Conservation (phyloP, 2,329 filamentous ascomycete species). For the Ascochyta clinopodiicola region DNA sequence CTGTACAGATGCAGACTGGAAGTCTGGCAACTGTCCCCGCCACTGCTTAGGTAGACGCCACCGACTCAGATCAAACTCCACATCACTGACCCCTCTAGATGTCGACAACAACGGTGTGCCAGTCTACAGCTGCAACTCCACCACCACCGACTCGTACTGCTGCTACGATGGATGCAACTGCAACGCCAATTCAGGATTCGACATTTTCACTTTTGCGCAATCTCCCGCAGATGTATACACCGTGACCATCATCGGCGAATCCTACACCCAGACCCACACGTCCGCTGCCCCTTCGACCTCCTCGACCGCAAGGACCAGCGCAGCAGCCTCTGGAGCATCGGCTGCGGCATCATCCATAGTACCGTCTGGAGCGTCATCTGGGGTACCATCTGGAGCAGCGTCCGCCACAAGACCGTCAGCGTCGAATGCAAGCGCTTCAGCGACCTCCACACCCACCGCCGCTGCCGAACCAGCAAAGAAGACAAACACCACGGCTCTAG, state of each 20-base stretch:
- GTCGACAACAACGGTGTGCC: constrained; percentile 31
- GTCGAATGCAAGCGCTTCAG: background rate
- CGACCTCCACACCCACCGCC: constrained; percentile 1
- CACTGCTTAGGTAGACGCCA: constrained; percentile 25
- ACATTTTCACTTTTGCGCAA: constrained; percentile 28
- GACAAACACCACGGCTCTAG: constrained; percentile 16
- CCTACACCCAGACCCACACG: constrained; percentile 28
- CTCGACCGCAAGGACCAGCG: constrained; percentile 1
- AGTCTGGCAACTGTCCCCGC: constrained; percentile 33
- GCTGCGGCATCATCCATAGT: too few relatives aligned
- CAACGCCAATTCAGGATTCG: constrained; percentile 16
- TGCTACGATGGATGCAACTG: constrained; percentile 38
- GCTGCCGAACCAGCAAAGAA: background rate
- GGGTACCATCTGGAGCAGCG: background rate
- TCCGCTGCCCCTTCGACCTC: constrained; percentile 13
- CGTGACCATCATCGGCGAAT: constrained; percentile 36
- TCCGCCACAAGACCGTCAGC: constrained; percentile 4
- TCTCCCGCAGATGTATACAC: constrained; percentile 30
- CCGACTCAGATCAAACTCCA: too few relatives aligned
- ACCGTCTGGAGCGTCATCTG: background rate
- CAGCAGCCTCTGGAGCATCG: constrained; percentile 1
- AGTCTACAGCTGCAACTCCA: constrained; percentile 37
- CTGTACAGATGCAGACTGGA: constrained; percentile 37
- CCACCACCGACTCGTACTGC: constrained; percentile 33
- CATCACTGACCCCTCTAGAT: constrained; percentile 18